Evolutionary conservation across 2,329 filamentous ascomycete genomes (phyloP).

Genomic region (Chrysoporthe cubensis): DNA sequence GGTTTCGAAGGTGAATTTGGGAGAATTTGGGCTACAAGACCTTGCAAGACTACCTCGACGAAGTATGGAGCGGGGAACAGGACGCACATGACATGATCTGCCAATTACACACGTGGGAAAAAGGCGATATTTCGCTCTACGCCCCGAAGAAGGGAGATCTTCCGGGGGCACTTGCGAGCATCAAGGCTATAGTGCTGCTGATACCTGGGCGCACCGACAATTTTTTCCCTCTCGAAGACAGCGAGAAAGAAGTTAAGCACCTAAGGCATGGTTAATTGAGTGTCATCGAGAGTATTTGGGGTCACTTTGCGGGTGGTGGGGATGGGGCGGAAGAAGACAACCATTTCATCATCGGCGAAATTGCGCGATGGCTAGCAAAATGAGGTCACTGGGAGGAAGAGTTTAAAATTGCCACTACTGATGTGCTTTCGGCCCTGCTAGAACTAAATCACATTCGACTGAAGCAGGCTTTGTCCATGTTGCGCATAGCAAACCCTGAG

Average conservation of each 20-base stretch:
- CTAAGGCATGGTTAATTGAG: conserved; percentile 5
- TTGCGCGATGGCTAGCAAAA: conserved; percentile 4
- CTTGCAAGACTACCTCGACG: conserved; percentile 73
- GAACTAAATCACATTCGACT: neutral
- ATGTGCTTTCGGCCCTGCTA: neutral
- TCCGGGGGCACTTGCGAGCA: conserved; percentile 10
- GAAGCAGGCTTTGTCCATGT: neutral
- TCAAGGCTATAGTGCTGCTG: conserved; percentile 16
- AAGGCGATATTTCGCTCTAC: conserved; percentile 10
- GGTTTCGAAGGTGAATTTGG: conserved; percentile 72
- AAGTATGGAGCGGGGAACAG: conserved; percentile 59
- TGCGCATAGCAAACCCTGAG: neutral
- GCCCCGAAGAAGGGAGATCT: conserved; percentile 11
- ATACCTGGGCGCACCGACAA: conserved; percentile 16
- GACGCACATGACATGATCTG: conserved; percentile 32
- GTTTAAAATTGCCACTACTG: neutral
- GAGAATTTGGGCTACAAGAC: conserved; percentile 67
- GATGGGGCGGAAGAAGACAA: conserved; percentile 1
- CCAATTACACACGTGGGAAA: conserved; percentile 20
- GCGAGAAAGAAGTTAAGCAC: conserved; percentile 9
- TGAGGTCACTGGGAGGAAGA: neutral
- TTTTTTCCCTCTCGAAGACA: conserved; percentile 12
- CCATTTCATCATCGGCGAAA: conserved; percentile 4
- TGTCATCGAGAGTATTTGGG: conserved; percentile 18
- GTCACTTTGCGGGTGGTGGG: conserved; percentile 13